Percentiles rank a stretch among this genome's conserved stretches.
These are phyloP conservation scores for Chloris gayana DNA, from an alignment of 176 grass and related monocot genomes.

Conservation along the genomic window DNA sequence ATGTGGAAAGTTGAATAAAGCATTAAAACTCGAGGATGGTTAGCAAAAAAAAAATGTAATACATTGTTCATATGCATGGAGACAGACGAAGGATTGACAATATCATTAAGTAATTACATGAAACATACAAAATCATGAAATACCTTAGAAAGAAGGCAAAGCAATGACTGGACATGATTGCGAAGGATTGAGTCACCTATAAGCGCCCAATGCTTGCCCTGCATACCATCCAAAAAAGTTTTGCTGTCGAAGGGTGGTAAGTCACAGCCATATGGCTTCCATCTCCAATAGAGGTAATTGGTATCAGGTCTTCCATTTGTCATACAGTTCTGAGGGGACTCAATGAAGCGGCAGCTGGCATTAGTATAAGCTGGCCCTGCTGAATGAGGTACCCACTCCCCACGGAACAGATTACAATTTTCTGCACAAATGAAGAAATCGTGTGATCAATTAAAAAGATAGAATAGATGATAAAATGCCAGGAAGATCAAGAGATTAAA, in stretches of 20 bases:
- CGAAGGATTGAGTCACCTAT: slow-evolving; percentile 94
- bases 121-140: background rate
- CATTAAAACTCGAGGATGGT: too few species aligned
- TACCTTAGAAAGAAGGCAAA: slow-evolving; percentile 94
- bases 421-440: slow-evolving; percentile 43
- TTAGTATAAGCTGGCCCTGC: slow-evolving; percentile 76
- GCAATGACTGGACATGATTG: slow-evolving; percentile 87
- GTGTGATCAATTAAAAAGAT: slow-evolving; percentile 1
- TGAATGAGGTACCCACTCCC: slow-evolving; percentile 71
- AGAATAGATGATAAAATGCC: background rate
- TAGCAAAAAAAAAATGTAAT: too few species aligned
- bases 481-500: background rate
- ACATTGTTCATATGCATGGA: background rate
- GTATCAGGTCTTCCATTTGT: slow-evolving; percentile 79
- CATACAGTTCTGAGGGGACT: slow-evolving; percentile 88
- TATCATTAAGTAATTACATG: background rate
- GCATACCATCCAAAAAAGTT: slow-evolving; percentile 70
- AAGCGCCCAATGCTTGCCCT: slow-evolving; percentile 75
- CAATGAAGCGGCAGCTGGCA: slow-evolving; percentile 81
- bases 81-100: background rate
- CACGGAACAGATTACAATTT: slow-evolving; percentile 75
- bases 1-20: too few species aligned
- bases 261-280: slow-evolving; percentile 84
- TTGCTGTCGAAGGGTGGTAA: slow-evolving; percentile 55
- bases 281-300: slow-evolving; percentile 82